Evolutionary conservation across 495 filamentous ascomycete genomes (phyloP).

Genomic region (Aspergillus hancockii): DNA sequence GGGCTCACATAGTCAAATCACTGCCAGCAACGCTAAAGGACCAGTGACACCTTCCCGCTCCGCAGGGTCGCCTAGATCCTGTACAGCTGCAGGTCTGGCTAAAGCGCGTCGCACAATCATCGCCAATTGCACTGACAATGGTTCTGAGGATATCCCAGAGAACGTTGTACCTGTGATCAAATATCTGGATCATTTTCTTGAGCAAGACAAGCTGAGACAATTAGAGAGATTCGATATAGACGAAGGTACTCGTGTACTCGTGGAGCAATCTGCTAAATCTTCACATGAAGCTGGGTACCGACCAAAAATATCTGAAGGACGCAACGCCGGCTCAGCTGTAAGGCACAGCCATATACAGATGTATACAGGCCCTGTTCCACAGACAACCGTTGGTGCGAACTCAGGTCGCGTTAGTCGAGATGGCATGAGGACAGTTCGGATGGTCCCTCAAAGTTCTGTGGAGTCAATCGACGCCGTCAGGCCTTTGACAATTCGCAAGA

Average conservation of each 20-base stretch:
- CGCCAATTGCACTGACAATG: conserved; percentile 42
- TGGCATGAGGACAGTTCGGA: conserved; percentile 44
- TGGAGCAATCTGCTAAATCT: conserved; percentile 53
- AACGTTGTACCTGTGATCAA: conserved; percentile 61
- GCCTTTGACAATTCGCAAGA: conserved; percentile 60
- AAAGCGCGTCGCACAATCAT: conserved; percentile 59
- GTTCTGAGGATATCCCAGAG: conserved; percentile 38
- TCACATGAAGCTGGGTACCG: conserved; percentile 39
- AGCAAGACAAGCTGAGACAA: conserved; percentile 36
- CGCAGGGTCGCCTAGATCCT: conserved; percentile 35
- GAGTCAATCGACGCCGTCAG: conserved; percentile 40
- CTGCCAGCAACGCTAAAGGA: conserved; percentile 3
- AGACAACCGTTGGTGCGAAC: not conserved
- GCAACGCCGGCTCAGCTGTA: conserved; percentile 7
- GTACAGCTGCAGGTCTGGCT: conserved; percentile 51
- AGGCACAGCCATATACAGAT: not conserved
- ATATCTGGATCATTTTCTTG: conserved; percentile 63
- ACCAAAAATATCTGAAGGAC: conserved; percentile 56
- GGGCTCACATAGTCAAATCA: conserved; percentile 22
- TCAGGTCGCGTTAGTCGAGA: conserved; percentile 18
- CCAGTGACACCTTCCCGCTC: conserved; percentile 1
- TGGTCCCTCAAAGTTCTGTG: conserved; percentile 48
- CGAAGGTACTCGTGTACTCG: conserved; percentile 40
- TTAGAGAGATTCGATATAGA: conserved; percentile 16
- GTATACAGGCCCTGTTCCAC: not conserved